phyloP scores from a whole-genome alignment of 1,284 basidiomycete genomes.

The Xanthoconium separans region DNA sequence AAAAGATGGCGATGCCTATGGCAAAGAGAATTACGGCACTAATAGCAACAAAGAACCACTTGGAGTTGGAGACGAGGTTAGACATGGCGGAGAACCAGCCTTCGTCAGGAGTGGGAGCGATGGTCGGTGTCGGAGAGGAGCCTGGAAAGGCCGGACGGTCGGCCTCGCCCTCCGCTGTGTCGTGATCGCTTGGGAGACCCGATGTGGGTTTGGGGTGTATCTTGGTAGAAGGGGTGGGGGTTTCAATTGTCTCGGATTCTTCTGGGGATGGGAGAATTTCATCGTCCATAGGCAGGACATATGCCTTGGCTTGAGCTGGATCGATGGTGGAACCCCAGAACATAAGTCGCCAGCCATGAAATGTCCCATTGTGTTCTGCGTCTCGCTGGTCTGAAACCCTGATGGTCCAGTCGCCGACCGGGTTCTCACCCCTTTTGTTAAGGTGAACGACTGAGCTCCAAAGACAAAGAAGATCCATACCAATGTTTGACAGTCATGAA shows the following conservation, averaged over 20 bases:
- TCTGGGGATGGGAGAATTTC: constrained; percentile 55
- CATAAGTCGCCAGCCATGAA: constrained; percentile 91
- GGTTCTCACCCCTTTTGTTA: constrained; percentile 80
- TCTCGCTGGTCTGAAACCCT: constrained; percentile 76
- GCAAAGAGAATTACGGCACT: constrained; percentile 73
- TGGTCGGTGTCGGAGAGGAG: constrained; percentile 41
- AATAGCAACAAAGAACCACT: constrained; percentile 83
- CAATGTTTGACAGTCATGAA: constrained; percentile 99
- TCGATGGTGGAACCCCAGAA: constrained; percentile 93
- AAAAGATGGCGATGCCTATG: constrained; percentile 59
- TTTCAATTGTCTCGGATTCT: constrained; percentile 32
- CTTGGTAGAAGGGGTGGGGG: constrained; percentile 50
- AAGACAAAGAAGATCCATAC: constrained; percentile 40
- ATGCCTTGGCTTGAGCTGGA: constrained; percentile 64
- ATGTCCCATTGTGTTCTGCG: constrained; percentile 66
- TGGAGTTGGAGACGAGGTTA: constrained; percentile 72
- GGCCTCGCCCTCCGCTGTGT: constrained; percentile 64
- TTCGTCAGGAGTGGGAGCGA: constrained; percentile 68
- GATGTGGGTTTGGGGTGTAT: constrained; percentile 84
- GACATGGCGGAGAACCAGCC: constrained; percentile 86
- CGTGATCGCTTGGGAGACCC: constrained; percentile 86
- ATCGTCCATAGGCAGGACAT: constrained; percentile 57
- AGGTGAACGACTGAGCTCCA: constrained; percentile 16
- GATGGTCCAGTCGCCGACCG: constrained; percentile 92
- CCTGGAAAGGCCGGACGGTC: constrained; percentile 60